Base-by-base conservation (phyloP, 257 asterid genomes). In the Salvia hispanica region DNA sequence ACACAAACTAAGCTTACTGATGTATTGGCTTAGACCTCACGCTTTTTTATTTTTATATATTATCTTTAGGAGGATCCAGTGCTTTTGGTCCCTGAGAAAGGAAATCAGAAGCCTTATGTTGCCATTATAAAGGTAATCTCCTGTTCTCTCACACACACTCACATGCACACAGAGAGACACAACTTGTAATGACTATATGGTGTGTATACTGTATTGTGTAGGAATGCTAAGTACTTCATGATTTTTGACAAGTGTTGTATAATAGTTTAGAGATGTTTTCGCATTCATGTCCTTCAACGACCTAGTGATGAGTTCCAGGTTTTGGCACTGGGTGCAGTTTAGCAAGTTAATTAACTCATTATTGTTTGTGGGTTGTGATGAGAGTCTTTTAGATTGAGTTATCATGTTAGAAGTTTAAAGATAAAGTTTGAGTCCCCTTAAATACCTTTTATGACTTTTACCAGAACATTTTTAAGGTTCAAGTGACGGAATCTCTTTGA, bases 101-200 rank as follows among this genome's bases (percentile, higher is more conserved):
- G 34, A 64, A 54, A 63, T n/a, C 89, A 85, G 85, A 90, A 90
- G 79, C 97, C 97, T 15, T 86, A 90, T 45, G 95, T 90, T 74
- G 99, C 96, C 76, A 88, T 93, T 73, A 90, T 93, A 50, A 90
- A 90, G 99, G 99, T 90, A 80, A 62, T 56, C 58, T 67, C 37
- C 72, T 68, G 18, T 69, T 74, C 75, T 65, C 47, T 51, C 52
- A 5, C 14, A 12, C 39, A 7, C 61, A 25, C 31, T 25, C 31
- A 60, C 34, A 16, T 13, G 7, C 36, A 21, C 6, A 21, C 39
- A 9, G 8, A 0, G 4, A 62, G 13, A 3, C 13, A 7, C 65
- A 59, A 16, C 31, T 33, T 46, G 1, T 18, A 9, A 51, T 36
- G 59, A 48, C 50, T 44, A 39, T 74, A 15, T 64, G 51, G 37